A percentile compares a stretch with the other conserved stretches of the same genome.
These are phyloP conservation scores for Trichoderma sp. DNA, from an alignment of 2,329 filamentous ascomycete species.

Conservation along the genomic window DNA sequence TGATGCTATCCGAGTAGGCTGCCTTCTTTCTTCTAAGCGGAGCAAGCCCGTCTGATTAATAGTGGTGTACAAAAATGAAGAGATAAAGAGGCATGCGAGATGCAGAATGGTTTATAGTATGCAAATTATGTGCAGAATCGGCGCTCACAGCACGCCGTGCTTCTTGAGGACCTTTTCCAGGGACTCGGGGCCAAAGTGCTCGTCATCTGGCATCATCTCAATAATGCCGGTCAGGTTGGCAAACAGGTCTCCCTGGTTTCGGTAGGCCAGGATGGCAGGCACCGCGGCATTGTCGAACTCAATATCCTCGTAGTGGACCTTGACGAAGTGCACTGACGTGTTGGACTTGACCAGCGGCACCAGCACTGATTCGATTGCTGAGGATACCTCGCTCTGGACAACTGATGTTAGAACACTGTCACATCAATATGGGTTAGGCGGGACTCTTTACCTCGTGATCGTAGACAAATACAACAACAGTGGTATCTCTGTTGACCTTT, in stretches of 20 bases:
- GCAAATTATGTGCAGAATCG: neutral
- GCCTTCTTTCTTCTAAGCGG: neutral
- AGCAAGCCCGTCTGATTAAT: slow-evolving; percentile 10
- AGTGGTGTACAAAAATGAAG: neutral
- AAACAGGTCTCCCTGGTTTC: slow-evolving; percentile 82
- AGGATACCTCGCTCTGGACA: slow-evolving; percentile 71
- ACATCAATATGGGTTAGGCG: neutral
- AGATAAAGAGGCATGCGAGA: neutral
- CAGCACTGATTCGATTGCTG: slow-evolving; percentile 76
- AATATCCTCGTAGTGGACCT: slow-evolving; percentile 86
- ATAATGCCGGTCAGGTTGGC: slow-evolving; percentile 85
- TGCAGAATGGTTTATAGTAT: neutral
- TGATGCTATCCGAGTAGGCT: neutral
- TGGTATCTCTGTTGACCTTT: slow-evolving; percentile 75
- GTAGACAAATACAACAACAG: slow-evolving; percentile 91
- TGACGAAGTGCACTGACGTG: slow-evolving; percentile 77
- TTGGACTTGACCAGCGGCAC: slow-evolving; percentile 70
- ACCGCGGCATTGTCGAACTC: slow-evolving; percentile 90
- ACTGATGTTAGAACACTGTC: slow-evolving; percentile 26
- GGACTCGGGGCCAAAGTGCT: slow-evolving; percentile 54
- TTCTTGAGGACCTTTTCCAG: slow-evolving; percentile 53
- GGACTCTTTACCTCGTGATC: slow-evolving; percentile 70
- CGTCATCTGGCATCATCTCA: slow-evolving; percentile 75
- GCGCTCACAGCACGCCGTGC: slow-evolving; percentile 49
- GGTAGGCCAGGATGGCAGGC: slow-evolving; percentile 85